Evolutionary conservation across 1,139 yeast genomes (phyloP), one percentile per base, ranked within the genome.

Genomic region (Hyphopichia fennica): DNA sequence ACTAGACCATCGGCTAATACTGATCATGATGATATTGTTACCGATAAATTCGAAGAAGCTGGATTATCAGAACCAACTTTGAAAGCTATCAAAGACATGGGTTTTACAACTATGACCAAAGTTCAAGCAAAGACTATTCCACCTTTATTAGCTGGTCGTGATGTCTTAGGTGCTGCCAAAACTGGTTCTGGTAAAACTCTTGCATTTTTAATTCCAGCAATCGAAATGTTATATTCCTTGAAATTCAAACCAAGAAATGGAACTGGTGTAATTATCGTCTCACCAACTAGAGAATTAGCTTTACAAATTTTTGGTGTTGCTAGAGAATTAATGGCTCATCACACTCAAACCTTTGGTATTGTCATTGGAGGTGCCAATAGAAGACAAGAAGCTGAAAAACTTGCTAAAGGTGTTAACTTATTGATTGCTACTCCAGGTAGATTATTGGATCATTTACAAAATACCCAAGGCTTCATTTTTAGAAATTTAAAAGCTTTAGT

Each of bases 361-460:
- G 97, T 91, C 22, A 95, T 95, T 60, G 99, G 99, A 36, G 99
- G 99, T 50, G 97, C 96, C 45, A 93, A 95, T 68, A 83, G 98
- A 65, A 84, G 97, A 64, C 96, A 89, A 53, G 99, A 93, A 67
- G 97, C 96, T 27, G 97, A 91, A 50, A 93, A 93, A 67, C 77
- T 93, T 50, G 81, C 77, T 41, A 91, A 91, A 65, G 99, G 99
- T 62, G 98, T 93, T 36, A 95, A 93, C 60, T 65, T 95, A 53
- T 73, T 93, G 55, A 85, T 93, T 62, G 99, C 99, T 15, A 93
- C 99, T 1, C 99, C 99, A 7, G 99, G 99, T 41, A 82, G 99
- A 67, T 72, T 93, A 51, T 77, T 95, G 56, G 99, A 93, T 75
- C 99, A 93, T 70, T 77, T 93, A 60, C 98, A 93, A 65, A 93